A percentile compares a stretch with the other conserved stretches of the same genome.
phyloP scores from a whole-genome alignment of 2,329 filamentous ascomycete species.

The Aspergillus sp. region DNA sequence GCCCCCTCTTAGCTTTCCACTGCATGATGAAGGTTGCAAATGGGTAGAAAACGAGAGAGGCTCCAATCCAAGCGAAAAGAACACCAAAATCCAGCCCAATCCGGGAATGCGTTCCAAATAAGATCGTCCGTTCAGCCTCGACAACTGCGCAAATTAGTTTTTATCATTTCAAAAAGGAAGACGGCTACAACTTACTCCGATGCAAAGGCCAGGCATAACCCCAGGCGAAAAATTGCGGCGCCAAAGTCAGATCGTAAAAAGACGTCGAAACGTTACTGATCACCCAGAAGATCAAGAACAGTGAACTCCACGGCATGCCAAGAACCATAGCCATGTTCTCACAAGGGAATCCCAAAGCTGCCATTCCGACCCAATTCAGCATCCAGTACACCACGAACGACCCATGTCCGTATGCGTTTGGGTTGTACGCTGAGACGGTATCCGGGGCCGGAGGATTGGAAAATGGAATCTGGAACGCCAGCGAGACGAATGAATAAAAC shows the following conservation, averaged over 20 bases:
- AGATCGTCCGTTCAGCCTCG: constrained; percentile 50
- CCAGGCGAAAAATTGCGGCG: constrained; percentile 53
- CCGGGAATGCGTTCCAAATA: constrained; percentile 52
- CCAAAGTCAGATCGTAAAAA: constrained; percentile 53
- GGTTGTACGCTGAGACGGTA: constrained; percentile 39
- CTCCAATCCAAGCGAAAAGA: constrained; percentile 47
- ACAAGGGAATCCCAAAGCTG: constrained; percentile 53
- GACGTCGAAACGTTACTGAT: constrained; percentile 55
- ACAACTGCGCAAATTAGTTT: constrained; percentile 38
- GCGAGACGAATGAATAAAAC: constrained; percentile 54
- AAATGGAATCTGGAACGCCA: constrained; percentile 58
- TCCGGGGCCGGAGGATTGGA: constrained; percentile 40
- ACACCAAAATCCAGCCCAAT: constrained; percentile 56
- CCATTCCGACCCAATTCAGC: constrained; percentile 57
- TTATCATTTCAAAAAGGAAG: background rate
- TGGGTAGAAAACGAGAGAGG: constrained; percentile 21
- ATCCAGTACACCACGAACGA: constrained; percentile 58
- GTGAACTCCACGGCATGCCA: constrained; percentile 51
- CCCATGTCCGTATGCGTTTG: constrained; percentile 49
- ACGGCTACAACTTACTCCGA: constrained; percentile 35
- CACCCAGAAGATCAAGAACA: constrained; percentile 62
- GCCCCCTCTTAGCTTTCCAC: constrained; percentile 20
- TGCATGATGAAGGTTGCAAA: constrained; percentile 23
- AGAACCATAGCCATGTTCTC: constrained; percentile 59
- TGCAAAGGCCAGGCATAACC: constrained; percentile 58